A percentile compares a stretch with the other conserved stretches of the same genome.
phyloP scores from a whole-genome alignment of 495 filamentous ascomycete species.

The Penicillium salamii region DNA sequence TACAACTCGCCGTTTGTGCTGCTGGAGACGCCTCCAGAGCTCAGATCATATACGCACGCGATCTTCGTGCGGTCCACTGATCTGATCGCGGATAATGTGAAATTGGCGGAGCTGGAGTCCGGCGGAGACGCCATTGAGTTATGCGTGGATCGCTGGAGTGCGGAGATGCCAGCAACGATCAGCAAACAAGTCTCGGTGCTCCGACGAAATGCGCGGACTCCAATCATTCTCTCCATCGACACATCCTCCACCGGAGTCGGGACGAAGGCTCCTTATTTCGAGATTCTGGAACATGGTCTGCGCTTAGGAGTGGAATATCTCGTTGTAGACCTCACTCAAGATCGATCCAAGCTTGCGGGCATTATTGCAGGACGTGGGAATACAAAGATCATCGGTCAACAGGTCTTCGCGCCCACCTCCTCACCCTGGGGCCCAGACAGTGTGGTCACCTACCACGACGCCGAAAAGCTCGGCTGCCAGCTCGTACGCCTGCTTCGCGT shows the following conservation, averaged over 20 bases:
- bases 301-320: constrained; percentile 74
- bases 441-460: constrained; percentile 53
- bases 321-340: constrained; percentile 60
- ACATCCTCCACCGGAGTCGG: constrained; percentile 41
- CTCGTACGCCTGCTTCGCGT: constrained; percentile 66
- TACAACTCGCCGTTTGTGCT: constrained; percentile 73
- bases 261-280: constrained; percentile 34
- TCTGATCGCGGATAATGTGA: constrained; percentile 49
- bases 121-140: constrained; percentile 72
- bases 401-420: constrained; percentile 48
- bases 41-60: constrained; percentile 63
- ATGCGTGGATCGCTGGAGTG: constrained; percentile 61
- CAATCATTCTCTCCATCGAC: constrained; percentile 69
- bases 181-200: constrained; percentile 45
- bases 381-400: constrained; percentile 74
- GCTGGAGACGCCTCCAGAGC: constrained; percentile 62
- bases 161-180: constrained; percentile 42
- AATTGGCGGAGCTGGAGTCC: constrained; percentile 63
- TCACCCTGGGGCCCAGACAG: constrained; percentile 61
- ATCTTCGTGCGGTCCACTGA: constrained; percentile 62
- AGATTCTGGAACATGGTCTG: constrained; percentile 60
- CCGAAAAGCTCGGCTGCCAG: constrained; percentile 64
- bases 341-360: constrained; percentile 36
- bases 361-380: constrained; percentile 56
- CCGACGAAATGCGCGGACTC: constrained; percentile 58